A percentile compares a stretch with the other conserved stretches of the same genome.
These are phyloP conservation scores for Acacia crassicarpa DNA, from an alignment of 306 rosid species.

Conservation along the genomic window DNA sequence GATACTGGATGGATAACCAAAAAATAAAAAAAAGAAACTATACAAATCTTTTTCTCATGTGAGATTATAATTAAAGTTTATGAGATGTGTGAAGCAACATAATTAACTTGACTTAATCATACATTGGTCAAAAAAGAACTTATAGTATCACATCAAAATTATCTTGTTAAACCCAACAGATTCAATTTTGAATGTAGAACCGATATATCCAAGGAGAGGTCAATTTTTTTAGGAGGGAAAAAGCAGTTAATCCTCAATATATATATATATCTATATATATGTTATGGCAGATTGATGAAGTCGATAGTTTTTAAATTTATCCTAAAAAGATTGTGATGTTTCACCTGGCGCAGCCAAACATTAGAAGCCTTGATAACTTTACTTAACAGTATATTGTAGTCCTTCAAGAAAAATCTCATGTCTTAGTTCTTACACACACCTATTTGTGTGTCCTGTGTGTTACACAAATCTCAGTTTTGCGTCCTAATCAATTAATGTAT, in stretches of 20 bases:
- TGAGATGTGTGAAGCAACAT: background rate
- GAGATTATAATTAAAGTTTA: no score
- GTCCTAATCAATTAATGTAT: background rate
- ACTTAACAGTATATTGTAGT: conserved; percentile 16
- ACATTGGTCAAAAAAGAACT: background rate
- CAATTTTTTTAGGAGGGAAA: background rate
- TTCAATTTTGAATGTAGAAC: background rate
- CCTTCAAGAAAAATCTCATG: conserved; percentile 31
- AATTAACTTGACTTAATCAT: background rate
- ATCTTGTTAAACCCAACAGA: background rate
- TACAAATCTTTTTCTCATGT: no score
- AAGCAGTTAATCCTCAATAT: background rate
- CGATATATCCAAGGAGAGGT: background rate
- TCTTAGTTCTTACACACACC: background rate
- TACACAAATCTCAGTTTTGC: background rate
- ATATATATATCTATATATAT: background rate
- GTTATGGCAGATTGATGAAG: background rate
- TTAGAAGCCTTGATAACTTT: conserved; percentile 4
- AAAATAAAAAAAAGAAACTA: background rate
- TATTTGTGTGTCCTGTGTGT: background rate
- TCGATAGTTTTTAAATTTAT: background rate
- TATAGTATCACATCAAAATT: background rate
- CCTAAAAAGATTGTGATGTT: conserved; percentile 38
- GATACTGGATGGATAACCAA: no score
- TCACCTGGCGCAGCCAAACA: conserved; percentile 36